Conservation (phyloP, 192 early-diverging fungal genomes). For the Coemansia aciculifera region DNA sequence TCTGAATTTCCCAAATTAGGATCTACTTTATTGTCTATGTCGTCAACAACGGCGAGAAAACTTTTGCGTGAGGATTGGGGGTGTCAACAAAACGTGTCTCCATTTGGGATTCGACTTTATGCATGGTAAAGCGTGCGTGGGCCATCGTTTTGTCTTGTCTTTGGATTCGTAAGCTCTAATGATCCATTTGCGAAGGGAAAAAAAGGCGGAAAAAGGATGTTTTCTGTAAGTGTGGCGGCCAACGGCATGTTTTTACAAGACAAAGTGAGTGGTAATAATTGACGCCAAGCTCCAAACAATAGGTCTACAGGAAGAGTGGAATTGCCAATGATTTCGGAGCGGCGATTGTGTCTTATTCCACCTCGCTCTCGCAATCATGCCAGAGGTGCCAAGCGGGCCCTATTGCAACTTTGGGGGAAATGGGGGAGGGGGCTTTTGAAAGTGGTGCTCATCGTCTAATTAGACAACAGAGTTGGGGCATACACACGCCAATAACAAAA, state of each 20-base stretch:
- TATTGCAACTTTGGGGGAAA: background rate
- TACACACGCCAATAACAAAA: background rate
- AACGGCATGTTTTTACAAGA: background rate
- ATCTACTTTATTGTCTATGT: background rate
- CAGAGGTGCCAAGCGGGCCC: background rate
- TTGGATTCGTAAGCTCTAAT: background rate
- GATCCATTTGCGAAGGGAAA: background rate
- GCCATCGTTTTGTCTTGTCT: background rate
- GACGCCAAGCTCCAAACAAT: background rate
- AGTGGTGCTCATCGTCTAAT: background rate
- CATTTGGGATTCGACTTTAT: background rate
- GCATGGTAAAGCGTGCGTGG: background rate
- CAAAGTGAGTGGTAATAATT: background rate
- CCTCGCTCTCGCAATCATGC: slow-evolving; percentile 6
- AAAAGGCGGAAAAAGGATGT: background rate
- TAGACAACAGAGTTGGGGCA: background rate
- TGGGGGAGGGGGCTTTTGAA: background rate
- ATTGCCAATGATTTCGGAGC: background rate
- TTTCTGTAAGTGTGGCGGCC: background rate
- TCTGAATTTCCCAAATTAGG: background rate
- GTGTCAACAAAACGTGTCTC: background rate
- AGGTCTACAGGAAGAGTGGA: background rate
- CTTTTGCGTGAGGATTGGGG: background rate
- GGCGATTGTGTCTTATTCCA: background rate
- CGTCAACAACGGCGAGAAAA: background rate